phyloP scores from a whole-genome alignment of 768 basidiomycete genomes.

The Kwoniella shandongensis region DNA sequence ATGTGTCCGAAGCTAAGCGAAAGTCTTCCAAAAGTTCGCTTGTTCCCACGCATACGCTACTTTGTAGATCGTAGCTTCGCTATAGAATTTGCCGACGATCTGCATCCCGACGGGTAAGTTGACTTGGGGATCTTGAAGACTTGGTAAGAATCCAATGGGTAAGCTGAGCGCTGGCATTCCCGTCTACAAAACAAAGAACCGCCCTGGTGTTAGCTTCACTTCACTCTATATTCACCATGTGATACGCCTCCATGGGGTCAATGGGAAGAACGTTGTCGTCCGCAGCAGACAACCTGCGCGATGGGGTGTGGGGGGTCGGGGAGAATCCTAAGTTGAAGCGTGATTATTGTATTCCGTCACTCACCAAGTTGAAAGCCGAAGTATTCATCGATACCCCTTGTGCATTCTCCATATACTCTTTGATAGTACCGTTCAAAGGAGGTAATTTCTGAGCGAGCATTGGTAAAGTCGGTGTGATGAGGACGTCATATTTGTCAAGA shows the following conservation, averaged over 20 bases:
- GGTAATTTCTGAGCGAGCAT: slow-evolving; percentile 23
- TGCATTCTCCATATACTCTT: slow-evolving; percentile 39
- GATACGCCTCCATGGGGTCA: background rate
- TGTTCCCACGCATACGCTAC: slow-evolving; percentile 41
- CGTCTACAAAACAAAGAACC: slow-evolving; percentile 9
- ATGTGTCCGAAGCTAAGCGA: too few relatives aligned
- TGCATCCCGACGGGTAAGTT: slow-evolving; percentile 58
- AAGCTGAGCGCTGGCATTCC: slow-evolving; percentile 57
- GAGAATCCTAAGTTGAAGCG: too few relatives aligned
- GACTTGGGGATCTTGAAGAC: slow-evolving; percentile 36
- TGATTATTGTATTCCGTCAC: too few relatives aligned
- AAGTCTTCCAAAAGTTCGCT: slow-evolving; percentile 26
- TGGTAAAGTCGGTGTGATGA: slow-evolving; percentile 55
- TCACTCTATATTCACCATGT: too few relatives aligned
- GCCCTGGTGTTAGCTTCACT: too few relatives aligned
- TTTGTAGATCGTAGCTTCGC: slow-evolving; percentile 37
- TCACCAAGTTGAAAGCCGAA: slow-evolving; percentile 30
- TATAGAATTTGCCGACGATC: slow-evolving; percentile 53
- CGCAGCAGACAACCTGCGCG: background rate
- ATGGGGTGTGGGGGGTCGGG: slow-evolving; percentile 1
- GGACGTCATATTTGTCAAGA: slow-evolving; percentile 51
- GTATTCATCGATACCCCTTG: slow-evolving; percentile 40
- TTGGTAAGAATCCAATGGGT: slow-evolving; percentile 56
- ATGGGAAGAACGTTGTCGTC: background rate
- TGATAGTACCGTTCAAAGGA: slow-evolving; percentile 37